Evolutionary conservation across 2,329 filamentous ascomycete genomes (phyloP).

Genomic region (Aspergillus sp.): DNA sequence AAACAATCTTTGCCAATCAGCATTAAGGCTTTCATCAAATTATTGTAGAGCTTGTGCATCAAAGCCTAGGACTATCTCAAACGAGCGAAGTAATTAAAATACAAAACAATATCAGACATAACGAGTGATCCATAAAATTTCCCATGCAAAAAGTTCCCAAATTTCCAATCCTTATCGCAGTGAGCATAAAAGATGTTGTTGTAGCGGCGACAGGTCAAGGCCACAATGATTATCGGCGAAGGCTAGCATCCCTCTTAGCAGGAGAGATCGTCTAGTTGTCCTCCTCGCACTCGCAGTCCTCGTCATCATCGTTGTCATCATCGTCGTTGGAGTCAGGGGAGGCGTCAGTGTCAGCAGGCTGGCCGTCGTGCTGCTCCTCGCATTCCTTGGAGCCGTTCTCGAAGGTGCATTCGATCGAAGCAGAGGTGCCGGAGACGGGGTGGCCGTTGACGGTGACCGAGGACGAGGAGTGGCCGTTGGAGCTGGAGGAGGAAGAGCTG

Average conservation of each 20-base stretch:
- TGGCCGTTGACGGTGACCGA: neutral
- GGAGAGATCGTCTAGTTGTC: neutral
- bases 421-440: neutral
- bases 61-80: neutral
- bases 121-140: neutral
- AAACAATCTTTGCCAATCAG: neutral
- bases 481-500: neutral
- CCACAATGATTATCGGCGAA: neutral
- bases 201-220: neutral
- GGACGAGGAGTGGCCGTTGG: neutral
- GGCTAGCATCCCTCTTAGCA: neutral
- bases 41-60: neutral
- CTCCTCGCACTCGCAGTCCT: neutral
- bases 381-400: neutral
- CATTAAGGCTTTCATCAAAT: neutral
- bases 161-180: neutral
- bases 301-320: neutral
- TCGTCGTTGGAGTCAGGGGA: neutral
- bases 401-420: neutral
- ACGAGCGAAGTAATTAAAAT: neutral
- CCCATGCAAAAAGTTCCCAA: too few relatives aligned
- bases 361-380: neutral
- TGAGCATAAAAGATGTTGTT: neutral
- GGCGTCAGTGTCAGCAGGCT: neutral
- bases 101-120: neutral